These are phyloP conservation scores for Triglochin maritima DNA, from an alignment of 106 monocot species.

Conservation along the genomic window DNA sequence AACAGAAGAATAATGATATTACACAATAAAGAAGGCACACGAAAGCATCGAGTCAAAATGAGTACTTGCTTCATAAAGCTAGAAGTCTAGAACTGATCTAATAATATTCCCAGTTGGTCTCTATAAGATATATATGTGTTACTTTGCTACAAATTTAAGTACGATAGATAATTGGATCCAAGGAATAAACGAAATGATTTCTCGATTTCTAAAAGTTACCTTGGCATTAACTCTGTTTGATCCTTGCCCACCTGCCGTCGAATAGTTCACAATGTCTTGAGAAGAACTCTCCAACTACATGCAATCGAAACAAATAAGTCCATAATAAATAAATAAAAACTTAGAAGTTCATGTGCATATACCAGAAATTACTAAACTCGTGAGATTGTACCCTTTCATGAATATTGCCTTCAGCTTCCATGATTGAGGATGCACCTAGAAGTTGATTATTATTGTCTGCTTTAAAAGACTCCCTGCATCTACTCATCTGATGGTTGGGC, in stretches of 20 bases:
- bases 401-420: conserved; percentile 42
- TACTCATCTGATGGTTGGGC: conserved; percentile 36
- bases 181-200: not conserved
- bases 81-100: not conserved
- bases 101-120: not conserved
- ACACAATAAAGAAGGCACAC: no score
- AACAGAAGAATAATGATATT: no score
- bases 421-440: conserved; percentile 29
- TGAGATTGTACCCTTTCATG: conserved; percentile 30
- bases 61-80: not conserved
- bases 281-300: conserved; percentile 45
- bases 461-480: conserved; percentile 56
- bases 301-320: not conserved
- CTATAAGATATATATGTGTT: no score
- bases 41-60: no score
- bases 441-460: conserved; percentile 38
- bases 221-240: conserved; percentile 52
- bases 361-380: not conserved
- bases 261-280: conserved; percentile 19
- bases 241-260: conserved; percentile 44
- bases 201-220: conserved; percentile 21
- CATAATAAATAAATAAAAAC: not conserved
- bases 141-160: no score
- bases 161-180: not conserved
- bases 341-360: not conserved